Evolutionary conservation across 352 stramenopile species (phyloP), one percentile per base, ranked within the genome.

Genomic region (Phytophthora pisi): DNA sequence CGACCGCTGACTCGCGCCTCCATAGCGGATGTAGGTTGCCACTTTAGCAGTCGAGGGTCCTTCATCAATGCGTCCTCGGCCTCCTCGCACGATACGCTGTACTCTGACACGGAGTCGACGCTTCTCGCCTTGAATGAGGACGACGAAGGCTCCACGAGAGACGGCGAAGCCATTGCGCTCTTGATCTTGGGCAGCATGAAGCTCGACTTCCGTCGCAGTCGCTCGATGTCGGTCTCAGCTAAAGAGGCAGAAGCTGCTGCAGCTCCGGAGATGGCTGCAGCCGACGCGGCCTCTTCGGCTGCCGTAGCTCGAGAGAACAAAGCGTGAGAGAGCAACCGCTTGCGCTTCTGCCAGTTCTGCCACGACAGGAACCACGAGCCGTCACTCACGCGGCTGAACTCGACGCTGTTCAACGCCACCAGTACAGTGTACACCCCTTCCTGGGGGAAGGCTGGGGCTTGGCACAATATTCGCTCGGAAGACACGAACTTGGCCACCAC

Each of bases 261-360:
- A 30, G 59, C 61, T 34, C 61, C 70, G n/a, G 54, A 26, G 11
- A 66, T 73, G 18, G 69, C 68, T 18, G 63, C 47, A 28, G 53
- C 63, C 18, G 68, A 64, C 20, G 67, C 43, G 24, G 52, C 40
- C 23, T 72, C 64, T 7, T 72, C 57, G 2, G 43, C 2, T 13
- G 47, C 58, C 8, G 40, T 70, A 2, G 64, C 53, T 26, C 64
- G 53, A 24, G 71, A 70, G 18, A 85, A 87, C 20, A 84, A 43
- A 6, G 58, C 61, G 53, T 85, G 76, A 4, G 64, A 68, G 5
- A 84, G 69, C 31, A 88, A 28, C 2, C 77, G 74, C 61, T 91
- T 91, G 7, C 85, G 73, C 28, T 83, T 86, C 59, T 94, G 86
- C 88, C 88, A 95, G 62, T 92, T 95, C 26, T 91, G 82, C 88